Percentiles rank a stretch among this genome's conserved stretches.
Conservation (phyloP, 345 rosid genomes). For the Eucalyptus erythrocorys region DNA sequence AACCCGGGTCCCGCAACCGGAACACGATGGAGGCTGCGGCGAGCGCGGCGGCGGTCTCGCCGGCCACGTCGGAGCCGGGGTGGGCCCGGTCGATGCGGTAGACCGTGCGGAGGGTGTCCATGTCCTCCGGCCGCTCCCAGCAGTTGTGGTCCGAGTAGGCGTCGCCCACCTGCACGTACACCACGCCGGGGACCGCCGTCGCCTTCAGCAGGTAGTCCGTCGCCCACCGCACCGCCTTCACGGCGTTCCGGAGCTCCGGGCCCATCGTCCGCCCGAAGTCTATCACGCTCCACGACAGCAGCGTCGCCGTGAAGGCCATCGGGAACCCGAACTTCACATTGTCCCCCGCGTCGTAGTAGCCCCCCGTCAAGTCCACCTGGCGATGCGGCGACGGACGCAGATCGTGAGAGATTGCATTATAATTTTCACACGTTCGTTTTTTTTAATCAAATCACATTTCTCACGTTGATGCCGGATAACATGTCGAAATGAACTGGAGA, state of each 20-base stretch:
- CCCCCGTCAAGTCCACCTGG: conserved; percentile 78
- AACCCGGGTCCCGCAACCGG: conserved; percentile 69
- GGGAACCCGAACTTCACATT: conserved; percentile 93
- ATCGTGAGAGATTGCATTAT: not conserved
- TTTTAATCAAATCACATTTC: not conserved
- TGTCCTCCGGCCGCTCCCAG: conserved; percentile 97
- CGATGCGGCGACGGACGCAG: not conserved
- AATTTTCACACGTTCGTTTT: not conserved
- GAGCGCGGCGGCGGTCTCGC: conserved; percentile 93
- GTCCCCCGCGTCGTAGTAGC: conserved; percentile 98
- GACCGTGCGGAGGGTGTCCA: conserved; percentile 78
- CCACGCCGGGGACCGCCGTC: conserved; percentile 52
- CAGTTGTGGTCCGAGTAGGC: conserved; percentile 80
- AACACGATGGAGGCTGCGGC: conserved; percentile 97
- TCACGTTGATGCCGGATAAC: not conserved
- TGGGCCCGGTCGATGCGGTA: conserved; percentile 62
- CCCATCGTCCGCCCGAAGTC: conserved; percentile 90
- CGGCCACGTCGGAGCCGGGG: conserved; percentile 96
- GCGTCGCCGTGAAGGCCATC: conserved; percentile 88
- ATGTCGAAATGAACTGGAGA: not conserved
- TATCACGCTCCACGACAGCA: conserved; percentile 87
- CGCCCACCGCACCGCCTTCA: conserved; percentile 70
- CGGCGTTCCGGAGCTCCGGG: conserved; percentile 55
- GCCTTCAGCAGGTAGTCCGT: conserved; percentile 83
- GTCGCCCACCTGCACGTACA: conserved; percentile 77